Base-by-base conservation (phyloP, 2,329 filamentous ascomycete genomes). In the Acrodontium crateriforme region DNA sequence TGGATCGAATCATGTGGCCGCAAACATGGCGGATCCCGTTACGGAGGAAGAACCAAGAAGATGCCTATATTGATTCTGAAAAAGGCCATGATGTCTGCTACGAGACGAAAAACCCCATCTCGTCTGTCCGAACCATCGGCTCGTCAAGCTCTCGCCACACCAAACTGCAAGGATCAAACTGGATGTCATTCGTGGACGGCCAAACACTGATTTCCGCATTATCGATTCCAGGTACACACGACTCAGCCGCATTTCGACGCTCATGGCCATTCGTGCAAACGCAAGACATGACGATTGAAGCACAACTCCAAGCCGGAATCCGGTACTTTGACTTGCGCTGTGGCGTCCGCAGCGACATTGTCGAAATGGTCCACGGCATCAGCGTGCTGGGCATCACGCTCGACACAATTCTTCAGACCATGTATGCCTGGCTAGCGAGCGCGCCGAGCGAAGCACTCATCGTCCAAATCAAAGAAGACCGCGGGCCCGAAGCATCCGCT, bases 251-350 rank as follows among this genome's bases (percentile, higher is more conserved):
- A 3, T 49, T 41, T 27, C 54, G 48, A 6, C 40, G 35, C n/a
- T 39, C 40, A 13, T 49, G 40, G 40, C 50, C 51, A 3, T 54
- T 52, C 31, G 36, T 54, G 18, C 30, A 44, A 7, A 53, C 50
- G 5, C 51, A 54, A 24, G 43, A 32, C 3, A 41, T 53, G 28
- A 31, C 35, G 23, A 42, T 49, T 10, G 25, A 27, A 12, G 24
- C 39, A 14, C 51, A 54, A 33, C 43, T 54, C 18, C 32, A 47
- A 21, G 37, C 44, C 19, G 51, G 51, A 4, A 50, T 54, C 27
- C 41, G 51, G 11, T 54, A 52, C 39, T 51, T 54, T 23, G 51
- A 54, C 30, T 40, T 54, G 5, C 49, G 51, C 10, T 51, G 47
- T 34, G 51, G 49, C 2, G 35, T 54, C 9, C 36, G 39, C 16